phyloP scores from a whole-genome alignment of 176 grass and related monocot species.

The Rhipidocladum racemiflorum region DNA sequence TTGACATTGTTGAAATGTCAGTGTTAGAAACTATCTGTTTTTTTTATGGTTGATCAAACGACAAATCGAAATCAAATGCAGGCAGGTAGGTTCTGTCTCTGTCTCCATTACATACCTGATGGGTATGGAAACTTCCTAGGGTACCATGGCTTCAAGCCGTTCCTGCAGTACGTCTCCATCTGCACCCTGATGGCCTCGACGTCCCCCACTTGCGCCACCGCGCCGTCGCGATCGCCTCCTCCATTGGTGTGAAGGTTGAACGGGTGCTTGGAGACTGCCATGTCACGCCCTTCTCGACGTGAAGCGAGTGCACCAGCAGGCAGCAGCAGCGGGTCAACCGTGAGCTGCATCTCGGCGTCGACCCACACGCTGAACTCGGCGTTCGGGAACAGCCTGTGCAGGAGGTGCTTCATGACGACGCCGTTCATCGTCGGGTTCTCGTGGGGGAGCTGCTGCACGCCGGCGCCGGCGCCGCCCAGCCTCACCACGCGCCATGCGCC shows the following conservation, averaged over 20 bases:
- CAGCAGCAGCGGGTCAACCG: conserved; percentile 78
- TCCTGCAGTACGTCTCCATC: conserved; percentile 83
- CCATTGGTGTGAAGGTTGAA: conserved; percentile 80
- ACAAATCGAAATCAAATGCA: not conserved
- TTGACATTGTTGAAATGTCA: not conserved
- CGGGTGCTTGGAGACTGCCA: conserved; percentile 76
- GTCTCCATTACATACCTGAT: conserved; percentile 46
- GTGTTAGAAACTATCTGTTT: not conserved
- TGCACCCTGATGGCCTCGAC: conserved; percentile 64
- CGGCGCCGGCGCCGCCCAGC: conserved; percentile 6
- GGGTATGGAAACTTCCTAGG: conserved; percentile 66
- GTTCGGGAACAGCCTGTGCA: conserved; percentile 85
- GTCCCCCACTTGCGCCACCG: conserved; percentile 76
- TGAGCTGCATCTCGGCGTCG: conserved; percentile 89
- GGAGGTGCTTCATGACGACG: conserved; percentile 74
- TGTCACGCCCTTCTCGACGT: conserved; percentile 35
- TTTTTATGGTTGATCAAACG: not conserved
- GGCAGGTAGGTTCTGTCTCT: not conserved
- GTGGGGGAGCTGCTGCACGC: conserved; percentile 46
- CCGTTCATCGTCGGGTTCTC: conserved; percentile 82
- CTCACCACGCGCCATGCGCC: conserved; percentile 65
- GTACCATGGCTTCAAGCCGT: conserved; percentile 86
- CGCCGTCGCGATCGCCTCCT: conserved; percentile 85
- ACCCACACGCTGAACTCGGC: conserved; percentile 83
- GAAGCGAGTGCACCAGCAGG: conserved; percentile 69